Evolutionary conservation across 2,329 filamentous ascomycete genomes (phyloP).

Genomic region (Alternaria infectoria): DNA sequence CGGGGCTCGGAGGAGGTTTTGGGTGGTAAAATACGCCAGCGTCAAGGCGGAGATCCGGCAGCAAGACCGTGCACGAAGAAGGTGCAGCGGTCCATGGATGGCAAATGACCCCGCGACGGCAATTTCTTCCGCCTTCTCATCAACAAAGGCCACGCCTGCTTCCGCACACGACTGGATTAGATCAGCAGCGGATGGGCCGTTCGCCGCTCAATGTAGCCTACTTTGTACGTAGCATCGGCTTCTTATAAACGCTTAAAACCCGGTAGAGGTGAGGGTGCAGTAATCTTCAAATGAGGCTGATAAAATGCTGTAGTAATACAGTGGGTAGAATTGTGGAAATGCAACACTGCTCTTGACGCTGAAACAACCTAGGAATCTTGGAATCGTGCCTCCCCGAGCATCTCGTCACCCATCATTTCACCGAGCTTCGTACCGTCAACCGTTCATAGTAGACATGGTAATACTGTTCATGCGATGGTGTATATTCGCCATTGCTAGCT

Average conservation of each 20-base stretch:
- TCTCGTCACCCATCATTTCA: background rate
- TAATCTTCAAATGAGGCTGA: background rate
- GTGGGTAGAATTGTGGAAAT: no score
- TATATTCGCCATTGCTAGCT: background rate
- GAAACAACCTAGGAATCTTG: background rate
- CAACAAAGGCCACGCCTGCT: background rate
- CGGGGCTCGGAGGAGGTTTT: constrained; percentile 16
- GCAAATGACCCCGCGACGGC: background rate
- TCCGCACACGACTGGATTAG: no score
- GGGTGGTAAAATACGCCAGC: background rate
- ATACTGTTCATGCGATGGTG: background rate
- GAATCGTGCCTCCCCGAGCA: background rate
- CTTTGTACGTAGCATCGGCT: no score
- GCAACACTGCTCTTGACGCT: background rate
- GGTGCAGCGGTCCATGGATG: background rate
- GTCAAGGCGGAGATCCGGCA: background rate
- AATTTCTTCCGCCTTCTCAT: background rate
- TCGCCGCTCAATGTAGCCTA: no score
- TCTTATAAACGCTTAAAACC: no score
- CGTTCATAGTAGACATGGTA: background rate
- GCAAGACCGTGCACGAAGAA: background rate
- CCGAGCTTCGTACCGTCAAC: background rate
- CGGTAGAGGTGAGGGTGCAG: no score
- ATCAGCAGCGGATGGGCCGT: no score
- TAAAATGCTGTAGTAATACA: no score